These are phyloP conservation scores for Zangia roseola DNA, from an alignment of 768 basidiomycete genomes.

Conservation along the genomic window DNA sequence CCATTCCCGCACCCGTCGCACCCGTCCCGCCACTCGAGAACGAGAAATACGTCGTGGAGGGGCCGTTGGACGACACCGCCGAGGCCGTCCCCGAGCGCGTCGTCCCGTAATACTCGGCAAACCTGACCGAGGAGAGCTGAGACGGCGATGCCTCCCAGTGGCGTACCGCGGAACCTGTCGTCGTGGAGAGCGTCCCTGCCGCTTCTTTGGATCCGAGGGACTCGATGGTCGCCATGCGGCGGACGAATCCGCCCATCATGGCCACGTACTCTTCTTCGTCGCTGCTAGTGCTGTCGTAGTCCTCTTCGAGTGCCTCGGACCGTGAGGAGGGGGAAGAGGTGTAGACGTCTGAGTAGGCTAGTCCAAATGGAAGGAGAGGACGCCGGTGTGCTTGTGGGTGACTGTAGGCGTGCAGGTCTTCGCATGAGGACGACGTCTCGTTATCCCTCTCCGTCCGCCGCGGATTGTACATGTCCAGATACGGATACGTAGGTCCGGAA, in stretches of 20 bases:
- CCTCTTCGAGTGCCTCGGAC: background rate
- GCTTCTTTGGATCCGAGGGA: conserved; percentile 67
- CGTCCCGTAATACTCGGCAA: conserved; percentile 12
- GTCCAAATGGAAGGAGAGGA: background rate
- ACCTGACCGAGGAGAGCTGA: conserved; percentile 26
- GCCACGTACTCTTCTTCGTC: conserved; percentile 42
- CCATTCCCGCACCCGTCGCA: background rate
- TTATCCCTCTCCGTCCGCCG: background rate
- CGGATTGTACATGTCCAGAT: conserved; percentile 33
- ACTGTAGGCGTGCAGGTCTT: conserved; percentile 4
- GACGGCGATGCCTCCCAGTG: conserved; percentile 15
- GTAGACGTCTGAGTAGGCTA: conserved; percentile 4
- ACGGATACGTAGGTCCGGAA: conserved; percentile 26
- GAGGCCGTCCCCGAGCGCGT: background rate
- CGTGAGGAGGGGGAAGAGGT: conserved; percentile 14
- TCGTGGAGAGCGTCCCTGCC: conserved; percentile 26
- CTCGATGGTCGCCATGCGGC: conserved; percentile 82
- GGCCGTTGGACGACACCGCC: conserved; percentile 1
- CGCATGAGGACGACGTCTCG: conserved; percentile 3
- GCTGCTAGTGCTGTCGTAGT: conserved; percentile 6
- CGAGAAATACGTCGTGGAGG: conserved; percentile 27
- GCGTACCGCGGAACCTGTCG: conserved; percentile 30
- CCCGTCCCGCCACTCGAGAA: conserved; percentile 22
- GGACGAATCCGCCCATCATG: conserved; percentile 61
- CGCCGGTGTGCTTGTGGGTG: conserved; percentile 1